Evolutionary conservation across 768 basidiomycete genomes (phyloP).

Genomic region (Suillus bovinus): DNA sequence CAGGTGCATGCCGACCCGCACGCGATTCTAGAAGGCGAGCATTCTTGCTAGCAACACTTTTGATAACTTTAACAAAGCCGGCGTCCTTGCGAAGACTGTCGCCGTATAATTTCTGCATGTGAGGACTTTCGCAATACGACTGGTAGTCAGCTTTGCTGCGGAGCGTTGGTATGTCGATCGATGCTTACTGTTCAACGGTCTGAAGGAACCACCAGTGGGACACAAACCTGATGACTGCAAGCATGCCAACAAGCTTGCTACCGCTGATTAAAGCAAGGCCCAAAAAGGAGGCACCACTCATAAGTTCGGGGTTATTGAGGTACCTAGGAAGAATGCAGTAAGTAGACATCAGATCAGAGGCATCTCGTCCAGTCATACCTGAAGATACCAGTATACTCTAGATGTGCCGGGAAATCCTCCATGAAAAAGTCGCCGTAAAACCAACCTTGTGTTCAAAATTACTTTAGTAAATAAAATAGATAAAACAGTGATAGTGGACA

Average conservation of each 20-base stretch:
- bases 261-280: constrained; percentile 90
- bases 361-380: constrained; percentile 47
- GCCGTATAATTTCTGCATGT: constrained; percentile 96
- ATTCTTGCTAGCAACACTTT: constrained; percentile 85
- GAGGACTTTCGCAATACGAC: constrained; percentile 62
- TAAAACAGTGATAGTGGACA: constrained; percentile 15
- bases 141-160: constrained; percentile 4
- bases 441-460: constrained; percentile 63
- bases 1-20: constrained; percentile 80
- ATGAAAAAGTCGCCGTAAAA: constrained; percentile 98
- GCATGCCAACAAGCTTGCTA: constrained; percentile 84
- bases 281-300: constrained; percentile 95
- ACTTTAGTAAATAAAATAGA: background rate
- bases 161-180: background rate
- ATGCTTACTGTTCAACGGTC: constrained; percentile 83
- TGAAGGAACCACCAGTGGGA: constrained; percentile 97
- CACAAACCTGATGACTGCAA: constrained; percentile 83
- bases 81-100: constrained; percentile 93
- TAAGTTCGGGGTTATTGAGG: constrained; percentile 93
- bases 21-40: constrained; percentile 72
- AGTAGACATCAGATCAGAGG: background rate
- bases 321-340: constrained; percentile 51
- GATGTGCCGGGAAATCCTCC: constrained; percentile 84
- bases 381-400: constrained; percentile 98
- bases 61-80: constrained; percentile 97